Evolutionary conservation across 2,329 filamentous ascomycete species (phyloP).

Genomic region (Ceratocystis alfenasii): DNA sequence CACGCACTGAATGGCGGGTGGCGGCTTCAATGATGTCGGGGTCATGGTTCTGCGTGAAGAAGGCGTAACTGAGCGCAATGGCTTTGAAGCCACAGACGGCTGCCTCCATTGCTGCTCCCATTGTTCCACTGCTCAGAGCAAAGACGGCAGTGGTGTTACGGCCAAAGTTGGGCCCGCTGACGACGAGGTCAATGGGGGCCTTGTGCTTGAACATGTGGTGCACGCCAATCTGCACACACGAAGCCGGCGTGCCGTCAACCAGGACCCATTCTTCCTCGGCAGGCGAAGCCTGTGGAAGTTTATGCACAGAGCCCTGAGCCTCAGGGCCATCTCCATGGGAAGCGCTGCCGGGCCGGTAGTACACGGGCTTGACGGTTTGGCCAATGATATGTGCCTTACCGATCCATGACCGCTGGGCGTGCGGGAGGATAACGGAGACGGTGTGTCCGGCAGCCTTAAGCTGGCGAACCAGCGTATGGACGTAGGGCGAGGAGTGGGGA

Average conservation of each 20-base stretch:
- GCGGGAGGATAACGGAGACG: constrained; percentile 85
- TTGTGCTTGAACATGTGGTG: constrained; percentile 65
- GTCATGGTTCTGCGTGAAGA: constrained; percentile 76
- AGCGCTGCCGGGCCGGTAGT: constrained; percentile 54
- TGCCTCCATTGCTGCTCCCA: constrained; percentile 66
- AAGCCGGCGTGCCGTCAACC: constrained; percentile 69
- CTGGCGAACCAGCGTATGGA: constrained; percentile 59
- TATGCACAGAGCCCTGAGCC: constrained; percentile 53
- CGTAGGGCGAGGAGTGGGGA: constrained; percentile 64
- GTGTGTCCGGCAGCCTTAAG: constrained; percentile 65
- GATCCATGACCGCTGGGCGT: constrained; percentile 93
- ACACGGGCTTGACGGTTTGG: constrained; percentile 69
- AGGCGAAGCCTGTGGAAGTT: constrained; percentile 41
- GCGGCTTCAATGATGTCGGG: constrained; percentile 67
- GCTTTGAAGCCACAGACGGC: constrained; percentile 57
- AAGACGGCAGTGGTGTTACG: constrained; percentile 73
- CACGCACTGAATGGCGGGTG: constrained; percentile 56
- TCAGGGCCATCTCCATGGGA: constrained; percentile 31
- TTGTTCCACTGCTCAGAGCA: constrained; percentile 62
- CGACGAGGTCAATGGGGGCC: constrained; percentile 61
- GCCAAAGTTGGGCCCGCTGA: constrained; percentile 73
- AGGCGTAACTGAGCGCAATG: constrained; percentile 82
- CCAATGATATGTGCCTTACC: constrained; percentile 96
- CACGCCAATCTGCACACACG: constrained; percentile 69
- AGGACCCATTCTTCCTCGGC: constrained; percentile 66